Percentiles rank a stretch among this genome's conserved stretches.
These are phyloP conservation scores for Fraxinus anomala DNA, from an alignment of 257 asterid species.

Conservation along the genomic window DNA sequence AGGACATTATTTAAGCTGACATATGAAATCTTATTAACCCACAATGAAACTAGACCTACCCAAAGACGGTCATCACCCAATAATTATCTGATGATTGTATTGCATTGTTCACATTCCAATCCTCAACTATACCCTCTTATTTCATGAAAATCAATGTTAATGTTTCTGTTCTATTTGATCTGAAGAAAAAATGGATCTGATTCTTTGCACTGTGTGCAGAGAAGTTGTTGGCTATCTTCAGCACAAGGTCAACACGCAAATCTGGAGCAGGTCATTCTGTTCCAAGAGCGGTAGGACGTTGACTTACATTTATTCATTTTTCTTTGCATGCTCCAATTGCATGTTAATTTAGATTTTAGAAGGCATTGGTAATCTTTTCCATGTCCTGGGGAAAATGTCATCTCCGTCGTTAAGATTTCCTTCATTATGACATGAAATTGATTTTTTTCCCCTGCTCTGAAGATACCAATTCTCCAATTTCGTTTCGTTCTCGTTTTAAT, in stretches of 20 bases:
- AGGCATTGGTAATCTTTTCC: neutral
- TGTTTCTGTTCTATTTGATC: neutral
- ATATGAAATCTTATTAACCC: neutral
- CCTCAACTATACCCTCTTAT: conserved; percentile 5
- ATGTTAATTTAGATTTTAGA: neutral
- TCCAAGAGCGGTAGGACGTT: conserved; percentile 60
- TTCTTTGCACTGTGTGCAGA: conserved; percentile 42
- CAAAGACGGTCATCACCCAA: neutral
- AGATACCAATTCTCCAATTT: too few relatives aligned
- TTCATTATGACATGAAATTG: too few relatives aligned
- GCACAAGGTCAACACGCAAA: conserved; percentile 36
- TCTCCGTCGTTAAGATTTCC: neutral
- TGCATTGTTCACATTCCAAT: neutral
- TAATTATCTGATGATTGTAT: neutral
- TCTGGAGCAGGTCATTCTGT: conserved; percentile 66
- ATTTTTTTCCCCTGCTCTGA: too few relatives aligned
- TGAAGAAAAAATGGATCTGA: conserved; percentile 20
- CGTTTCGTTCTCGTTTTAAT: neutral
- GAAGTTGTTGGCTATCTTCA: conserved; percentile 36
- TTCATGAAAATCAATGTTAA: neutral
- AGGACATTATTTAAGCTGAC: neutral
- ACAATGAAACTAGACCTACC: neutral
- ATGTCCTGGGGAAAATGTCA: conserved; percentile 7
- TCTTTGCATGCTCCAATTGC: neutral
- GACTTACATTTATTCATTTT: conserved; percentile 15